Percentiles rank a stretch among this genome's conserved stretches.
Conservation (phyloP, 1,284 basidiomycete genomes). For the Melampsora americana region DNA sequence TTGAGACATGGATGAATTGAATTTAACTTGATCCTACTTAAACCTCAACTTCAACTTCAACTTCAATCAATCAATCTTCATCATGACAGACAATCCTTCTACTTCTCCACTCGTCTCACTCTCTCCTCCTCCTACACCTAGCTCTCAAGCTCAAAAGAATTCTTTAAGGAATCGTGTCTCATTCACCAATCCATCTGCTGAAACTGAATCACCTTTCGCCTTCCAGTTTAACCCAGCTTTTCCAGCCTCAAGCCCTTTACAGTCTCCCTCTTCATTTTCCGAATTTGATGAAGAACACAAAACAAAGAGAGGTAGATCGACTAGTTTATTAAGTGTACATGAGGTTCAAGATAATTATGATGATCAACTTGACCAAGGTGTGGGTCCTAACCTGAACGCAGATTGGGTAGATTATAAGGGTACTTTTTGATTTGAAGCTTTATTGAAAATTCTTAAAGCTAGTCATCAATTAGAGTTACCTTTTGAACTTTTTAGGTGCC, state of each 20-base stretch:
- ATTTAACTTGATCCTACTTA: constrained; percentile 54
- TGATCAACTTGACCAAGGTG: constrained; percentile 55
- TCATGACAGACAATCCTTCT: neutral
- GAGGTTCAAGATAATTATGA: constrained; percentile 56
- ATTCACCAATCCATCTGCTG: constrained; percentile 7
- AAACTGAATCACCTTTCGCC: constrained; percentile 6
- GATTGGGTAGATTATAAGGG: constrained; percentile 99
- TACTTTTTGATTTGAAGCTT: constrained; percentile 54
- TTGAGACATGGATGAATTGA: no score
- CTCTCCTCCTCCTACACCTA: constrained; percentile 24
- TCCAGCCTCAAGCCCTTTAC: constrained; percentile 12
- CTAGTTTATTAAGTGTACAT: constrained; percentile 54
- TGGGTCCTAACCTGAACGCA: constrained; percentile 75
- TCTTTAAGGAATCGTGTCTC: constrained; percentile 18
- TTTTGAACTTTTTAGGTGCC: constrained; percentile 64
- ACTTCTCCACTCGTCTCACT: constrained; percentile 24
- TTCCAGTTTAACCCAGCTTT: constrained; percentile 11
- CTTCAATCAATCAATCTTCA: no score
- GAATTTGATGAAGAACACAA: constrained; percentile 4
- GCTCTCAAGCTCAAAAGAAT: constrained; percentile 11
- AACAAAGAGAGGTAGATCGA: constrained; percentile 25
- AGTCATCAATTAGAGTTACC: constrained; percentile 1
- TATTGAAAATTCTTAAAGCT: constrained; percentile 1
- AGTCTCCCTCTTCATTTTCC: constrained; percentile 24
- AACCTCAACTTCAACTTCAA: no score